These are phyloP conservation scores for Camillea tinctor DNA, from an alignment of 2,329 filamentous ascomycete genomes.

Conservation along the genomic window DNA sequence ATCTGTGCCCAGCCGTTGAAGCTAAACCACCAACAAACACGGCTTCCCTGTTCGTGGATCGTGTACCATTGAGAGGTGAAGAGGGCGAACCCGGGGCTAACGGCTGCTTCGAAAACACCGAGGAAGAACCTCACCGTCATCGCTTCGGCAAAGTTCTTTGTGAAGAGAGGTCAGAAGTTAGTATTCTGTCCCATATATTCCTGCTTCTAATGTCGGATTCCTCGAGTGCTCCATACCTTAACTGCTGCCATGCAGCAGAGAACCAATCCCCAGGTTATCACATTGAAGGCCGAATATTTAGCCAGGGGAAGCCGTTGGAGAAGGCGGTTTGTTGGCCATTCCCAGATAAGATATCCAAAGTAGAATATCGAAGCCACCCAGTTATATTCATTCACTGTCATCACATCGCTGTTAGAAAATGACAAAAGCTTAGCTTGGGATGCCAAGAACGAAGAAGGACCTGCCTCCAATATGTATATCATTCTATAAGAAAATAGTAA, in stretches of 20 bases:
- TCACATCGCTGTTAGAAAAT: slow-evolving; percentile 40
- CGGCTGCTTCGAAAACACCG: slow-evolving; percentile 39
- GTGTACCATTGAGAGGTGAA: slow-evolving; percentile 36
- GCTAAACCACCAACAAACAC: slow-evolving; percentile 32
- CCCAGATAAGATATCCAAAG: slow-evolving; percentile 53
- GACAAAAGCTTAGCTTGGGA: background rate
- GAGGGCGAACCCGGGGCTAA: slow-evolving; percentile 32
- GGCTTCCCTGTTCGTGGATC: slow-evolving; percentile 28
- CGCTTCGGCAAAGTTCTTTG: slow-evolving; percentile 35
- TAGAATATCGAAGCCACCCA: slow-evolving; percentile 54
- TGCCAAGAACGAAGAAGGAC: background rate
- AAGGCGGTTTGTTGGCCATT: slow-evolving; percentile 65
- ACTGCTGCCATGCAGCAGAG: slow-evolving; percentile 34
- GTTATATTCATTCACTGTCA: slow-evolving; percentile 20
- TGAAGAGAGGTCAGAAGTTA: background rate
- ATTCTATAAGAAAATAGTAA: slow-evolving; percentile 14
- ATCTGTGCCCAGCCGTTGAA: slow-evolving; percentile 39
- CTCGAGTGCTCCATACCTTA: slow-evolving; percentile 12
- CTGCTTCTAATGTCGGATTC: background rate
- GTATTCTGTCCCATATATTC: background rate
- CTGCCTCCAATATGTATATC: slow-evolving; percentile 28
- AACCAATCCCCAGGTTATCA: slow-evolving; percentile 59
- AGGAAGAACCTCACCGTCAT: slow-evolving; percentile 42
- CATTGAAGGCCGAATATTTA: slow-evolving; percentile 64
- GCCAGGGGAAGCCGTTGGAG: slow-evolving; percentile 63